Evolutionary conservation across 2,329 filamentous ascomycete genomes (phyloP).

Genomic region (Drechslerella coelobrocha): DNA sequence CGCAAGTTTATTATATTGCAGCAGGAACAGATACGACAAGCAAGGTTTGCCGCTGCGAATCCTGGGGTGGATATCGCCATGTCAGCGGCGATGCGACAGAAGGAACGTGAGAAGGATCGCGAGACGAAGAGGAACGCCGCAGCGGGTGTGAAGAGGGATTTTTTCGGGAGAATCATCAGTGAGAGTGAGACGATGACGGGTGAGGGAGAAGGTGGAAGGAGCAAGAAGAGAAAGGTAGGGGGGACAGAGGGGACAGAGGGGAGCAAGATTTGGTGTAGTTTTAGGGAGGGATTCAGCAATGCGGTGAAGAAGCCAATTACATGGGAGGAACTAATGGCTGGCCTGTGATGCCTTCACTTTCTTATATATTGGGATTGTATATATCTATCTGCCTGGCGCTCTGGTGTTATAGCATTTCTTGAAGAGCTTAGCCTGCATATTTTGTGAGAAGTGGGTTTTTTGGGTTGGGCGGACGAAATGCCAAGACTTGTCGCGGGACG

Average conservation of each 20-base stretch:
- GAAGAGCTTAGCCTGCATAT: neutral
- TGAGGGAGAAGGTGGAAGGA: constrained; percentile 56
- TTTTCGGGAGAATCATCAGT: constrained; percentile 77
- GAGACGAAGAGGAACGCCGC: constrained; percentile 53
- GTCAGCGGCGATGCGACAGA: constrained; percentile 56
- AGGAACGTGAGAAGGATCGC: constrained; percentile 56
- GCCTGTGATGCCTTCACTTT: constrained; percentile 60
- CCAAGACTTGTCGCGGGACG: constrained; percentile 45
- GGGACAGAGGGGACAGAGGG: constrained; percentile 59
- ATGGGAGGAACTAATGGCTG: constrained; percentile 76
- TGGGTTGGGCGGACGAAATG: neutral
- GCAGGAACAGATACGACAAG: constrained; percentile 71
- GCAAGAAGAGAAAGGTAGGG: constrained; percentile 56
- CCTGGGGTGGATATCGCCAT: constrained; percentile 57
- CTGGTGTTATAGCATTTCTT: constrained; percentile 7
- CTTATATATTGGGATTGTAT: neutral
- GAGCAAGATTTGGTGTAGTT: constrained; percentile 81
- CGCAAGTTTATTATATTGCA: constrained; percentile 73
- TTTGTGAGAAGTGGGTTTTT: neutral
- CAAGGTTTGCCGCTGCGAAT: constrained; percentile 59
- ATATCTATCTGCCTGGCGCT: neutral
- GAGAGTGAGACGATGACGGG: constrained; percentile 62
- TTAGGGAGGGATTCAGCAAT: constrained; percentile 89
- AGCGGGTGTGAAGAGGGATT: constrained; percentile 72
- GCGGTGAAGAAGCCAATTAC: constrained; percentile 88